Evolutionary conservation across 2,329 filamentous ascomycete species (phyloP), one percentile per base, ranked within the genome.

Genomic region (Alternaria longipes): DNA sequence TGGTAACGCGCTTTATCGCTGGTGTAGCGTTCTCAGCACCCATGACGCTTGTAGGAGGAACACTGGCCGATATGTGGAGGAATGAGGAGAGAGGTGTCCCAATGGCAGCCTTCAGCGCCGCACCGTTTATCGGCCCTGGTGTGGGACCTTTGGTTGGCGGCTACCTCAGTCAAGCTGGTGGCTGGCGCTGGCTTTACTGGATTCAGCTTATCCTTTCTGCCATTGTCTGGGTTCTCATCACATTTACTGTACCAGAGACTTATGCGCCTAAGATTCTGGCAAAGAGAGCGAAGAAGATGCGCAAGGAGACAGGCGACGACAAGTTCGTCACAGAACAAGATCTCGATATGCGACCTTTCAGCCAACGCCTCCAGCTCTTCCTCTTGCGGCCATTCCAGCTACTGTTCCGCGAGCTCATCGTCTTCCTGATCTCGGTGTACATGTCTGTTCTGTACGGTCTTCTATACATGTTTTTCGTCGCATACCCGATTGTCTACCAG

Each of bases 161-260:
- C 2, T 96, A 89, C 74, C 82, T 95, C 1, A 85, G 86, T 8
- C 90, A 93, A 68, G 86, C 85, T 0, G 80, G 83, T 0, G 90
- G 90, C 38, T 95, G 92, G 92, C 83, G 92, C 66, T 95, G 91
- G 91, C 83, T 95, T 0, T 95, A 95, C 81, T 94, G 91, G 90
- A 87, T 97, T 68, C 92, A 94, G 73, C 82, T 95, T 11, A 96
- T 97, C 72, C 75, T 95, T 12, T 83, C 90, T 26, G 88, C 84
- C 14, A 74, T 89, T 50, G 86, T 90, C 68, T 95, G 90, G 87
- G 62, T 90, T 18, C 76, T 94, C 62, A 93, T 95, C 78, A 90
- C 89, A 30, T 94, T 96, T 79, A 95, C 92, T n/a, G 90, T 97
- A 0, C 92, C 92, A 1, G 93, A 97, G 79, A 97, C 93, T 0